phyloP scores from a whole-genome alignment of 148 eudicot species.

The Beta vulgaris region DNA sequence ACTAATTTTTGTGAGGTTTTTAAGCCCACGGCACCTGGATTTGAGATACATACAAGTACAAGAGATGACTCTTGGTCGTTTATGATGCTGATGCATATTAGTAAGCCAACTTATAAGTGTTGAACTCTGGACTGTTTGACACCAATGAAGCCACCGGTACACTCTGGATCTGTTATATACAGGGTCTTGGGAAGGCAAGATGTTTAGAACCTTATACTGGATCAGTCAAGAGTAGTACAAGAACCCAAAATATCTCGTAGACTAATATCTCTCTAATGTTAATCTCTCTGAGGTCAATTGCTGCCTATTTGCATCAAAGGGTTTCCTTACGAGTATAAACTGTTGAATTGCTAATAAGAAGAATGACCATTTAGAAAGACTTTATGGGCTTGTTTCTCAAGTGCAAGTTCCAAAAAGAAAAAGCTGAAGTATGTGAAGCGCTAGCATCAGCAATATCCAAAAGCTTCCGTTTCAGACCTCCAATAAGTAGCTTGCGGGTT shows the following conservation, averaged over 20 bases:
- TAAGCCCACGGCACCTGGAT: background rate
- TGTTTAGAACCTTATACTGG: background rate
- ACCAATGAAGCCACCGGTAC: background rate
- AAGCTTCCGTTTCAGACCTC: background rate
- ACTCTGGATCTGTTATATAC: background rate
- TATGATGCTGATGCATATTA: background rate
- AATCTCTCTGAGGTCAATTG: background rate
- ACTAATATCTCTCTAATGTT: background rate
- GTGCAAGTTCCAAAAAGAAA: background rate
- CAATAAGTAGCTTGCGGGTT: background rate
- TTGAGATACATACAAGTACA: background rate
- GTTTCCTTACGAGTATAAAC: background rate
- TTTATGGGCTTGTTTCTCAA: background rate
- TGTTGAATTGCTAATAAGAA: background rate
- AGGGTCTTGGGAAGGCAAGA: background rate
- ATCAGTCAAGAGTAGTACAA: background rate
- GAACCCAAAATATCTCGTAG: background rate
- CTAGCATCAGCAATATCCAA: background rate
- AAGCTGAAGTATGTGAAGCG: background rate
- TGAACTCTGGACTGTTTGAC: background rate
- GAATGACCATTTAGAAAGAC: no score
- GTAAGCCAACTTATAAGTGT: constrained; percentile 1
- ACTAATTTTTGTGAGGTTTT: background rate
- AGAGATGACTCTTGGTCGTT: background rate
- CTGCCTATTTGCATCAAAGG: background rate